Conservation (phyloP, 2,329 filamentous ascomycete species). For the Cryphonectria parasitica region DNA sequence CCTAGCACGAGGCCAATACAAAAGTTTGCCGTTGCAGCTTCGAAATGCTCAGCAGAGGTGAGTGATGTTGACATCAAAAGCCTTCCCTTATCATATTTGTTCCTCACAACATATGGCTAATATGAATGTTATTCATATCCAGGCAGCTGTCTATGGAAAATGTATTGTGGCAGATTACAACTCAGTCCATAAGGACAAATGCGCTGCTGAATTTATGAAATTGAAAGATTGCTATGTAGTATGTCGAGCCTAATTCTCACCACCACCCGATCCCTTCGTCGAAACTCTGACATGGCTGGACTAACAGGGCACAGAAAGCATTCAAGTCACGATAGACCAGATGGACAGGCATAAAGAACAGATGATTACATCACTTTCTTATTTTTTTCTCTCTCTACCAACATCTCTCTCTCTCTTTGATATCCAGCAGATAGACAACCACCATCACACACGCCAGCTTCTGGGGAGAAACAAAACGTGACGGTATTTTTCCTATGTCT, state of each 20-base stretch:
- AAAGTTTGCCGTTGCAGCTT: conserved; percentile 57
- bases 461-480: not conserved
- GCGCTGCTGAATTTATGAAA: conserved; percentile 78
- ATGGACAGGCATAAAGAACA: too few species aligned
- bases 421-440: conserved; percentile 10
- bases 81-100: not conserved
- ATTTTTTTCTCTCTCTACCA: conserved; percentile 6
- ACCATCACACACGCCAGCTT: not conserved
- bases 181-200: conserved; percentile 88
- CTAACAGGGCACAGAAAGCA: conserved; percentile 24
- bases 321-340: conserved; percentile 21
- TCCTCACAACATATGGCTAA: not conserved
- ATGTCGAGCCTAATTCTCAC: conserved; percentile 38
- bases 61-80: too few species aligned
- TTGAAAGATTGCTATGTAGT: conserved; percentile 90
- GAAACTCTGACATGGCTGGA: not conserved
- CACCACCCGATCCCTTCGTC: not conserved
- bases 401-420: conserved; percentile 5
- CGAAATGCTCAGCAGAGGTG: conserved; percentile 61
- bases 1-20: conserved; percentile 54
- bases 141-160: conserved; percentile 88
- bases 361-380: conserved; percentile 7
- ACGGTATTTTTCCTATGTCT: not conserved
- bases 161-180: conserved; percentile 92
- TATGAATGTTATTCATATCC: conserved; percentile 13